phyloP scores from a whole-genome alignment of 352 stramenopile genomes.

The Blastocystis sp. region DNA sequence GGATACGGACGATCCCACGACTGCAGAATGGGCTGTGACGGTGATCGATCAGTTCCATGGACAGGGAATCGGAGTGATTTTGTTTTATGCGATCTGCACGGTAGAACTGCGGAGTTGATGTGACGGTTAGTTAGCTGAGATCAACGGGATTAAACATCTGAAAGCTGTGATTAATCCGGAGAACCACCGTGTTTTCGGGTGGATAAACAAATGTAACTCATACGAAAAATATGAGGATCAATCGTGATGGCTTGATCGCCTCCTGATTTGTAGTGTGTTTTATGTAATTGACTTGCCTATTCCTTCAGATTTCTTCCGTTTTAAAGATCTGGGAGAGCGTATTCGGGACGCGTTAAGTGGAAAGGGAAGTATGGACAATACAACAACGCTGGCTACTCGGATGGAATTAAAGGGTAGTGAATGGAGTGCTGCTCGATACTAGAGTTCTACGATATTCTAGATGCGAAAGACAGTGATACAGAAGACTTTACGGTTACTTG shows the following conservation, averaged over 20 bases:
- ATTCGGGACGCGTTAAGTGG: conserved; percentile 16
- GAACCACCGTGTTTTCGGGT: conserved; percentile 44
- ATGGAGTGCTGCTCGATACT: neutral
- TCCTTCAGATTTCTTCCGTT: conserved; percentile 24
- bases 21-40: conserved; percentile 51
- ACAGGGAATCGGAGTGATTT: conserved; percentile 5
- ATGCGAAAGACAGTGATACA: conserved; percentile 48
- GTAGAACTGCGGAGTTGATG: neutral
- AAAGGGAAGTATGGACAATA: conserved; percentile 37
- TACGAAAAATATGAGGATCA: conserved; percentile 36
- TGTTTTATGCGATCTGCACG: conserved; percentile 49
- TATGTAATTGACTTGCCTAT: conserved; percentile 39
- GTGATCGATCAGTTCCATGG: conserved; percentile 53
- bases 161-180: conserved; percentile 56
- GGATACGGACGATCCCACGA: neutral
- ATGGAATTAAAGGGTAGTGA: conserved; percentile 20
- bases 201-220: conserved; percentile 9
- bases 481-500: conserved; percentile 53
- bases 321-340: neutral
- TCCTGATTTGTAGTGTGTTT: neutral
- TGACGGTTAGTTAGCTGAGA: conserved; percentile 2
- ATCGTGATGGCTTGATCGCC: neutral
- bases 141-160: conserved; percentile 44
- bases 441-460: conserved; percentile 53
- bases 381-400: neutral